Percentiles rank a stretch among this genome's conserved stretches.
phyloP scores from a whole-genome alignment of 139 green algal species.

The Chlorella sorokiniana region DNA sequence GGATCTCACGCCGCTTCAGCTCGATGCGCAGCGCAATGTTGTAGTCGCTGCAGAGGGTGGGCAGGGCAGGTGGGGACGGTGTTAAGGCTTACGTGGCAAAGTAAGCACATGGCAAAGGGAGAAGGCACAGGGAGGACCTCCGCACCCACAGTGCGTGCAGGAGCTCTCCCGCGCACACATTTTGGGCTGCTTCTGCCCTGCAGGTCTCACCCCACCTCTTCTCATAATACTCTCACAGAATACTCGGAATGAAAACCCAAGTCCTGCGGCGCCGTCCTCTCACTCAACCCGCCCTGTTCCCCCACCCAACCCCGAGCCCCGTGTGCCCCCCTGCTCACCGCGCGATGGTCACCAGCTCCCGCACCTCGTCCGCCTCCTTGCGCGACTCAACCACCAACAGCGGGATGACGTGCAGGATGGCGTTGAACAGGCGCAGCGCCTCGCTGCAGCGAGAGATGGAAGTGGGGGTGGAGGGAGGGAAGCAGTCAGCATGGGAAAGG shows the following conservation, averaged over 20 bases:
- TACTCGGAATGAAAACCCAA: no score
- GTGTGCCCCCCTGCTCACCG: constrained; percentile 30
- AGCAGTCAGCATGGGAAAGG: not conserved
- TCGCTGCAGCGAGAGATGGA: constrained; percentile 53
- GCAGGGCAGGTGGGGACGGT: not conserved
- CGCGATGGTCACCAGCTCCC: constrained; percentile 93
- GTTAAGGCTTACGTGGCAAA: not conserved
- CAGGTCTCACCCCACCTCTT: no score
- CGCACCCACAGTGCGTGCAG: no score
- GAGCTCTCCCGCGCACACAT: no score
- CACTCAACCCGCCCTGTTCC: no score
- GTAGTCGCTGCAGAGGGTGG: constrained; percentile 82
- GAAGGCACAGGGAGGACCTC: no score
- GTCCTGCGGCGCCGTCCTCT: no score
- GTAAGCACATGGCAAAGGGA: not conserved
- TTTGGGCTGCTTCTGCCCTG: no score
- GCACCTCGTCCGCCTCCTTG: constrained; percentile 93
- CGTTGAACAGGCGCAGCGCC: constrained; percentile 81
- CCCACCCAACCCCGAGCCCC: no score
- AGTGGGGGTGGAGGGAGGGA: not conserved
- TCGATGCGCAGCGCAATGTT: constrained; percentile 89
- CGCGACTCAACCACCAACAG: constrained; percentile 89
- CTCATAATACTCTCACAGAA: no score
- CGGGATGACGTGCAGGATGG: constrained; percentile 88
- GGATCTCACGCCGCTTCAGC: constrained; percentile 87